phyloP scores from a whole-genome alignment of 2,329 filamentous ascomycete species.

The Trichoderma arundinaceum region DNA sequence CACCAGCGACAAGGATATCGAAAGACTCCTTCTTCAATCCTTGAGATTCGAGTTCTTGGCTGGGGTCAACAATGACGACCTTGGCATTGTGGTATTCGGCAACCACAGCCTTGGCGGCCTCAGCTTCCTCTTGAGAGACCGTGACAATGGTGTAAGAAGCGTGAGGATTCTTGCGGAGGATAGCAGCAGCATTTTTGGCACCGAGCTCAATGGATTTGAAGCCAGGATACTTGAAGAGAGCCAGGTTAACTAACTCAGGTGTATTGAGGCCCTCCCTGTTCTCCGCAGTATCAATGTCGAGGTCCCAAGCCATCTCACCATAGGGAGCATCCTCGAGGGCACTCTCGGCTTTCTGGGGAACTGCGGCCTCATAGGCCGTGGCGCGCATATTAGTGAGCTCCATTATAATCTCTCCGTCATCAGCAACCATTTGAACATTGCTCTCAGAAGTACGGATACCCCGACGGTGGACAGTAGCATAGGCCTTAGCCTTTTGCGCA shows the following conservation, averaged over 20 bases:
- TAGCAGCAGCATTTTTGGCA: conserved; percentile 22
- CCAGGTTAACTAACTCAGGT: conserved; percentile 33
- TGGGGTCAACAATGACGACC: conserved; percentile 5
- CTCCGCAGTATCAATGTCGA: conserved; percentile 37
- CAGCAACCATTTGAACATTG: conserved; percentile 36
- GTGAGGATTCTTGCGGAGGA: conserved; percentile 20
- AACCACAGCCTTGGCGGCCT: conserved; percentile 12
- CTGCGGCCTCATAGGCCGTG: conserved; percentile 40
- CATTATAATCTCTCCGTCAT: conserved; percentile 38
- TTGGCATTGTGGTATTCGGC: conserved; percentile 27
- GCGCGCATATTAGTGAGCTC: conserved; percentile 39
- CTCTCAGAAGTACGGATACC: conserved; percentile 36
- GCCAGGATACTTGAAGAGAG: conserved; percentile 40
- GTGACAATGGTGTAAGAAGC: conserved; percentile 21
- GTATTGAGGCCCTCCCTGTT: conserved; percentile 22
- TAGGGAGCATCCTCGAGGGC: conserved; percentile 36
- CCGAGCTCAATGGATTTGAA: conserved; percentile 36
- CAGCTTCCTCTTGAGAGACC: conserved; percentile 24
- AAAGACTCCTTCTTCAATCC: conserved; percentile 17
- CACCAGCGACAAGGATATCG: conserved; percentile 19
- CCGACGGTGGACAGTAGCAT: conserved; percentile 35
- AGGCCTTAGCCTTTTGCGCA: conserved; percentile 34
- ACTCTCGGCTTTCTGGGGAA: conserved; percentile 37
- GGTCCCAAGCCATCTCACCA: conserved; percentile 39
- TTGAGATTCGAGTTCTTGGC: conserved; percentile 9